Evolutionary conservation across 129 eudicot species (phyloP), one percentile per base, ranked within the genome.

Genomic region (Artemisia annua): DNA sequence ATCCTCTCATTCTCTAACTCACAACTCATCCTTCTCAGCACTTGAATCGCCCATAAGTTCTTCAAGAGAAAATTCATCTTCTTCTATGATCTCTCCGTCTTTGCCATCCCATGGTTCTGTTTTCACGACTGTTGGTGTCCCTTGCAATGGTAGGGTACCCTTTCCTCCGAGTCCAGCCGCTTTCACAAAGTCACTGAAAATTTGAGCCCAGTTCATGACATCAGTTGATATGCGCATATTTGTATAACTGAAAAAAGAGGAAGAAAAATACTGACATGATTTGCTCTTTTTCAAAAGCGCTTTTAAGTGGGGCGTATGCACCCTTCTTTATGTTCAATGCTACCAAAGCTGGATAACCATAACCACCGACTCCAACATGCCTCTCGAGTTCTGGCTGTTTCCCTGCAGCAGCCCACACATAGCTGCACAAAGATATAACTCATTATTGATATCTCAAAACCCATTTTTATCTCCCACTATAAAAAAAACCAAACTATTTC

Each of bases 401-500:
- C 22, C 97, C 98, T 14, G 98, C 97, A 61, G 96, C 92, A 14
- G 91, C 84, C 98, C 98, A 93, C 46, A 93, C 89, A 75, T 82
- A 93, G 83, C 98, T 93, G 92, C 89, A 73, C 72, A 11, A 62
- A 39, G 14, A 24, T 54, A 18, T 2, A n/a, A 35, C 15, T 18
- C 44, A 20, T 69, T 18, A 51, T 11, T 35, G 44, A 35, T 35
- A 32, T 35, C 7, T 26, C 18, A 59, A n/a, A 16, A 3, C 39
- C 51, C 9, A 12, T 43, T 15, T 54, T n/a, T n/a, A 4, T 46
- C 28, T 64, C 67, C 61, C 20, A 61, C 30, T 10, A 66, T 20
- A 46, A 28, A 39, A 39, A 39, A 5, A 30, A 52, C 28, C 16
- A 39, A 70, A 46, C n/a, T 35, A 19, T 20, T 62, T 3, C 64